Conservation (phyloP, 2,329 filamentous ascomycete genomes). For the Xylariaceae sp. region DNA sequence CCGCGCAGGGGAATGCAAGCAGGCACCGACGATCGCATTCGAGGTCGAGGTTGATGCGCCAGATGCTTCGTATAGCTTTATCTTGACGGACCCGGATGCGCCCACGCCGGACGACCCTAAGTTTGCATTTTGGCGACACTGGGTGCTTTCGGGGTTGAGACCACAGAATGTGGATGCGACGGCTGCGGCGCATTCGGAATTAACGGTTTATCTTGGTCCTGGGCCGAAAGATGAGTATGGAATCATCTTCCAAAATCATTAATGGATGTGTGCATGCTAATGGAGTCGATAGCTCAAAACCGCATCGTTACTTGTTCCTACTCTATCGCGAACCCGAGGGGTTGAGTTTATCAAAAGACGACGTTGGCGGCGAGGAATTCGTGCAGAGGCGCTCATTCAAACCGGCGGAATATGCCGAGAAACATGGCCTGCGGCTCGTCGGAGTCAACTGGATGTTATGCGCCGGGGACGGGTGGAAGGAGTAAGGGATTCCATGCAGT, state of each 20-base stretch:
- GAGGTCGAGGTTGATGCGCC: conserved; percentile 31
- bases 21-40: conserved; percentile 36
- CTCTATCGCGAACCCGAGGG: conserved; percentile 39
- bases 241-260: too few relatives aligned
- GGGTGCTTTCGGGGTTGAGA: conserved; percentile 35
- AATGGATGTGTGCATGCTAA: background rate
- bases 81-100: conserved; percentile 51
- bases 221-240: conserved; percentile 40
- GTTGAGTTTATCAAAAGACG: conserved; percentile 35
- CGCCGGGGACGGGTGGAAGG: conserved; percentile 41
- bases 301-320: conserved; percentile 44
- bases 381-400: conserved; percentile 41
- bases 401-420: conserved; percentile 36
- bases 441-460: conserved; percentile 44
- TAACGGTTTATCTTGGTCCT: conserved; percentile 42
- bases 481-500: conserved; percentile 10
- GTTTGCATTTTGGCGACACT: conserved; percentile 52
- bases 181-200: conserved; percentile 16
- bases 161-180: background rate
- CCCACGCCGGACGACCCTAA: conserved; percentile 51
- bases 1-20: conserved; percentile 36
- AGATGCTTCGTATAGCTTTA: conserved; percentile 39
- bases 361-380: conserved; percentile 45
- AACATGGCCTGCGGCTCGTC: conserved; percentile 37
- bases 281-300: conserved; percentile 37